Evolutionary conservation across 1,284 basidiomycete species (phyloP).

Genomic region (Melampsora americana): DNA sequence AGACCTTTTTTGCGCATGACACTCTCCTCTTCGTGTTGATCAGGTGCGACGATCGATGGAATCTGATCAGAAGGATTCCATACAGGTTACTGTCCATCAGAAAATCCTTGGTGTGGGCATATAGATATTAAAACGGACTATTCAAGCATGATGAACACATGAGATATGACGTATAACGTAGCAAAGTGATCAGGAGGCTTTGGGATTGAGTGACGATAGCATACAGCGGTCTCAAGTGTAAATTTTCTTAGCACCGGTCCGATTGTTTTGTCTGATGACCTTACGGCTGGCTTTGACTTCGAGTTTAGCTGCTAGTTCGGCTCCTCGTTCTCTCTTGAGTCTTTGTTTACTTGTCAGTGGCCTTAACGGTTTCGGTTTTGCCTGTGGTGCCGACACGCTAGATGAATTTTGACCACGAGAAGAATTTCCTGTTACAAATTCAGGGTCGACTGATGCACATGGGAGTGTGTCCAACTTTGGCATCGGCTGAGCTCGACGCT

Average conservation of each 20-base stretch:
- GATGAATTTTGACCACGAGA: background rate
- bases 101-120: too few relatives aligned
- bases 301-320: constrained; percentile 3
- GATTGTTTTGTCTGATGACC: constrained; percentile 2
- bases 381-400: background rate
- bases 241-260: background rate
- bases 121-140: too few relatives aligned
- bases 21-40: too few relatives aligned
- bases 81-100: too few relatives aligned
- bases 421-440: background rate
- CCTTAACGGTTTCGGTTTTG: background rate
- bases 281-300: constrained; percentile 2
- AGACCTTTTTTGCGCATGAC: too few relatives aligned
- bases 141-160: too few relatives aligned
- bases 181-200: too few relatives aligned
- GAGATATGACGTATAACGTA: too few relatives aligned
- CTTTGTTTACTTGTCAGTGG: background rate
- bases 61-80: too few relatives aligned
- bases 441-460: background rate
- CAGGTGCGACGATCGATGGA: too few relatives aligned
- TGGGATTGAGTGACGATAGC: too few relatives aligned
- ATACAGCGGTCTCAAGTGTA: background rate
- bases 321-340: constrained; percentile 5
- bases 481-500: background rate
- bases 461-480: background rate